Percentiles rank a stretch among this genome's conserved stretches.
phyloP scores from a whole-genome alignment of 345 rosid species.

The Salix exigua region DNA sequence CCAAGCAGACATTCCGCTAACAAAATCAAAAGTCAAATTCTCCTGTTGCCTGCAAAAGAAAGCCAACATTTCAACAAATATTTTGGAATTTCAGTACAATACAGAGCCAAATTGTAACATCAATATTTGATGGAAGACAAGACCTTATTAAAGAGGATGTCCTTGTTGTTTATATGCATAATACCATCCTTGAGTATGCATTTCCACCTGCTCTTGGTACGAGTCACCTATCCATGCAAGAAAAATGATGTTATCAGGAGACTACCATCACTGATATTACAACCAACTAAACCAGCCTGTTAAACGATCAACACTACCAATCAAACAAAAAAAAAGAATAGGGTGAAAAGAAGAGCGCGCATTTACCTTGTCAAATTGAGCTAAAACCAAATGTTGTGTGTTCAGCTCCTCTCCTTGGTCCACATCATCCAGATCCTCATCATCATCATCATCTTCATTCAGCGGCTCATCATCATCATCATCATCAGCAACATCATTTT shows the following conservation, averaged over 20 bases:
- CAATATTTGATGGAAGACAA: background rate
- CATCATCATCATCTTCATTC: conserved; percentile 91
- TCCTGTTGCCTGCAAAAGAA: conserved; percentile 70
- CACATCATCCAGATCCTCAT: conserved; percentile 79
- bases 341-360: background rate
- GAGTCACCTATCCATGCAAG: conserved; percentile 62
- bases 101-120: background rate
- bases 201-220: conserved; percentile 96
- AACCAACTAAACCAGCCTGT: background rate
- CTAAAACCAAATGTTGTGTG: conserved; percentile 92
- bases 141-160: conserved; percentile 94
- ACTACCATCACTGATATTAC: background rate
- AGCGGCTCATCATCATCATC: conserved; percentile 84
- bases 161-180: conserved; percentile 93
- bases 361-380: conserved; percentile 93
- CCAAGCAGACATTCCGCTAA: conserved; percentile 9
- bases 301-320: background rate
- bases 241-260: background rate
- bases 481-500: conserved; percentile 56
- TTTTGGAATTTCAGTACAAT: background rate
- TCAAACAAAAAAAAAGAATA: background rate
- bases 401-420: conserved; percentile 87
- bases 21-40: conserved; percentile 85
- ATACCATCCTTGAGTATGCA: conserved; percentile 94
- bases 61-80: background rate